Evolutionary conservation across 2,329 filamentous ascomycete genomes (phyloP), one percentile per base, ranked within the genome.

Genomic region (Monilinia fructicola): DNA sequence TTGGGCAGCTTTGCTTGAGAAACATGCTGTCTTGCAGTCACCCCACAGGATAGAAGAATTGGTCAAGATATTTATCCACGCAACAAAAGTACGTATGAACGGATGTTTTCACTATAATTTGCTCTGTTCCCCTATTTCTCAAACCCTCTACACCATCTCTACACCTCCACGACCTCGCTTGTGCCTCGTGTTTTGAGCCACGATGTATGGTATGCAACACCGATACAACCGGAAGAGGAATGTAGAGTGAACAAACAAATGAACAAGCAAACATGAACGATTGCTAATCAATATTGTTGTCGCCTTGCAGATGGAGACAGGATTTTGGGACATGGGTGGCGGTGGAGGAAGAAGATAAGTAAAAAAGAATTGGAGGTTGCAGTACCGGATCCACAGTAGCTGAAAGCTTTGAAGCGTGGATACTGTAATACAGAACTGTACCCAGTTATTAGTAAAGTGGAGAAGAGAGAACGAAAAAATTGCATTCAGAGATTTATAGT

Each of bases 61-160:
- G 60, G 87, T 94, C 55, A 83, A 85, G 70, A 92, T 97, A 61
- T 97, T 97, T 75, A 86, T 93, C 56, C 90, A 93, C 72, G 92
- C 90, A n/a, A 96, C 92, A 21, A 90, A 89, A 81, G 90, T 92
- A 77, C 78, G 84, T 75, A 62, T 44, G 31, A 7, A 35, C n/a
- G 35, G 60, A 2, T 64, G 16, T 46, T 14, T 4, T 4, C 46
- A 10, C n/a, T 6, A 21, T 26, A 23, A 6, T n/a, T 26, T 23
- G 46, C 7, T 56, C 21, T 14, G 4, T 40, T 11, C 12, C 11
- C 38, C 31, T 31, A 31, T 31, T 6, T 6, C 28, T 31, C 28
- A 7, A 35, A 7, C 31, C 31, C 31, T 35, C 31, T 35, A 6
- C 6, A 3, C 28, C 6, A 3, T 31, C 1, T 35, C 31, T 23